Evolutionary conservation across 2,329 filamentous ascomycete species (phyloP), one percentile per base, ranked within the genome.

Genomic region (Sporothrix euskadiensis): DNA sequence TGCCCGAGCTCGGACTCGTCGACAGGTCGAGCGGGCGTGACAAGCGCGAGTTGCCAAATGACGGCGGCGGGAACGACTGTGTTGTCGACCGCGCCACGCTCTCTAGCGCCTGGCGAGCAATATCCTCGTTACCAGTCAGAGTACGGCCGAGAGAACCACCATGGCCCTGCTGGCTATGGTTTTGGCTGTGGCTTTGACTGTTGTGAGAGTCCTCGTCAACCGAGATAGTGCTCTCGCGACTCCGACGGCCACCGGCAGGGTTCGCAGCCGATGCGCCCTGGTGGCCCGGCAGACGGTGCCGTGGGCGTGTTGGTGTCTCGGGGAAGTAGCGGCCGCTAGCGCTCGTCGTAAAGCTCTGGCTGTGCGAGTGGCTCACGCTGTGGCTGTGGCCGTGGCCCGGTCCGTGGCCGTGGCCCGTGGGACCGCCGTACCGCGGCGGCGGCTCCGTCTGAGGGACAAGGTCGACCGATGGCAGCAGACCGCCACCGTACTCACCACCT

Each of bases 181-280:
- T 14, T 12, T 52, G 35, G 49, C 57, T 56, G 12, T 59, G 32
- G 3, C 19, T 12, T 2, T 69, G 19, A 32, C 52, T 49, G 49
- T 39, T 26, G 39, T 30, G 44, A 22, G 22, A 66, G 35, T 73
- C 73, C 4, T 90, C 87, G 59, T 87, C 87, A 26, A 88, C 91
- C 0, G 93, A 96, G 68, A 96, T 94, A 1, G 93, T 97, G 83
- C 92, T 95, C 80, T 97, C 94, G 74, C 93, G 89, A 80, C 93
- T 94, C 81, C 90, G 89, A 71, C 88, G 88, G 52, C 88, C 85
- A 16, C 44, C 9, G 52, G 69, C 19, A 57, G 71, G 9, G 32
- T 12, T 26, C 12, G 49, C 72, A 19, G 16, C 22, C 54, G 79
- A 80, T 16, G 82, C 19, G 16, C 3, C 35, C 30, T 5, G 49